Evolutionary conservation across 257 asterid species (phyloP).

Genomic region (Nemophila menziesii): DNA sequence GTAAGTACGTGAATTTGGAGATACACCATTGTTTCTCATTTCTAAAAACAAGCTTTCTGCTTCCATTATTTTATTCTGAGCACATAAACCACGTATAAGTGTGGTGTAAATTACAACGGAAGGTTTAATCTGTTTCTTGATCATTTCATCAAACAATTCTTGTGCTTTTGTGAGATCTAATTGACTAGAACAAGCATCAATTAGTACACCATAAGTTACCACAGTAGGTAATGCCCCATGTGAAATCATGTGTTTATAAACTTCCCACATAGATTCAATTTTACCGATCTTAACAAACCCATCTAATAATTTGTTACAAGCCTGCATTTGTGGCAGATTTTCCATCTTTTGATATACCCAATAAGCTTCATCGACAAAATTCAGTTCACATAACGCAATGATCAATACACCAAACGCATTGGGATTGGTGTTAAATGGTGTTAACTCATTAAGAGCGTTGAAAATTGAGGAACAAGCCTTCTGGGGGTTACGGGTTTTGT

Average conservation of each 20-base stretch:
- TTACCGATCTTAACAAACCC: conserved; percentile 39
- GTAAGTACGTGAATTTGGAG: conserved; percentile 49
- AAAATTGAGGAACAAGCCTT: conserved; percentile 44
- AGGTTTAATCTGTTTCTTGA: conserved; percentile 37
- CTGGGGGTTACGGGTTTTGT: conserved; percentile 30
- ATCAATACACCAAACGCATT: conserved; percentile 52
- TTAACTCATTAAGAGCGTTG: conserved; percentile 27
- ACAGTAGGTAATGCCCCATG: conserved; percentile 40
- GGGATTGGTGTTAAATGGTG: conserved; percentile 8
- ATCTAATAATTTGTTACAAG: conserved; percentile 47
- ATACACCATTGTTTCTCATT: conserved; percentile 33
- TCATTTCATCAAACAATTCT: conserved; percentile 48
- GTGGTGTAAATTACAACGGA: conserved; percentile 53
- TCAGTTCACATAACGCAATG: conserved; percentile 48
- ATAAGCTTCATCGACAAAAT: conserved; percentile 51
- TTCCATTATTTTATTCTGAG: conserved; percentile 30
- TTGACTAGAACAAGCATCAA: conserved; percentile 45
- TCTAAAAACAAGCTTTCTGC: conserved; percentile 30
- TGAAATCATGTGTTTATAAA: conserved; percentile 34
- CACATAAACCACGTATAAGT: conserved; percentile 38
- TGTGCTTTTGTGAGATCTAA: conserved; percentile 37
- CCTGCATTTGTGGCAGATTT: conserved; percentile 39
- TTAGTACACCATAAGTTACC: conserved; percentile 61
- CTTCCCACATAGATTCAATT: conserved; percentile 45
- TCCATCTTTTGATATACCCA: conserved; percentile 57